These are phyloP conservation scores for Linderina pennispora DNA, from an alignment of 192 early-diverging fungal species.

Conservation along the genomic window DNA sequence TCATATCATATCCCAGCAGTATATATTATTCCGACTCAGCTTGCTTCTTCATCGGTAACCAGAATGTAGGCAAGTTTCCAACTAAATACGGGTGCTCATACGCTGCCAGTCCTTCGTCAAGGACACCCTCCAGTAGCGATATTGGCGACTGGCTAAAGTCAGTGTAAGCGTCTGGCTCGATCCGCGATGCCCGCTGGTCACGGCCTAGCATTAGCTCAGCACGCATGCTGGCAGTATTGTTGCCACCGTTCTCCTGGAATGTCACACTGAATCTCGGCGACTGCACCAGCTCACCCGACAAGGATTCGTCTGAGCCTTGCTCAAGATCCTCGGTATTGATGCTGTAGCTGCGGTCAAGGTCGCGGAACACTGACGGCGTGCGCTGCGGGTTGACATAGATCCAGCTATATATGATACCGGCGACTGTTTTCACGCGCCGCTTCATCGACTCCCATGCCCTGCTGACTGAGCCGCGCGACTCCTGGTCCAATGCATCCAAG, in stretches of 20 bases:
- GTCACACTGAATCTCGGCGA: constrained; percentile 34
- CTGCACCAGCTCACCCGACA: constrained; percentile 1
- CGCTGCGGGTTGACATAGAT: constrained; percentile 41
- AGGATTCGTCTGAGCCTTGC: too few relatives aligned
- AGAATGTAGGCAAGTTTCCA: constrained; percentile 61
- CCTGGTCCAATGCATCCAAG: constrained; percentile 14
- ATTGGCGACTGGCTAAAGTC: constrained; percentile 71
- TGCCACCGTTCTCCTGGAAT: constrained; percentile 13
- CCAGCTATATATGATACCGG: constrained; percentile 21
- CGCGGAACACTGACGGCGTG: constrained; percentile 15
- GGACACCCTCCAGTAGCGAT: constrained; percentile 59
- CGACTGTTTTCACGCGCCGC: background rate
- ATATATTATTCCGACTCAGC: too few relatives aligned
- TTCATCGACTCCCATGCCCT: constrained; percentile 4
- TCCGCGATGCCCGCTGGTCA: constrained; percentile 60
- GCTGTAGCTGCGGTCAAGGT: constrained; percentile 36
- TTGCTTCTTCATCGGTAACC: constrained; percentile 55
- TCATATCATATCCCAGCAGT: too few relatives aligned
- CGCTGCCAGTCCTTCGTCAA: constrained; percentile 63
- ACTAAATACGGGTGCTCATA: constrained; percentile 63
- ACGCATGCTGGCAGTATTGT: constrained; percentile 6
- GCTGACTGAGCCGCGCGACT: constrained; percentile 10
- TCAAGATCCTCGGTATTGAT: constrained; percentile 5
- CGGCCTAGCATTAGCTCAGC: constrained; percentile 37
- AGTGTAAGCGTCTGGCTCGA: constrained; percentile 57